Evolutionary conservation across 805 yeast species (phyloP), one percentile per base, ranked within the genome.

Genomic region (Hanseniaspora occidentalis): DNA sequence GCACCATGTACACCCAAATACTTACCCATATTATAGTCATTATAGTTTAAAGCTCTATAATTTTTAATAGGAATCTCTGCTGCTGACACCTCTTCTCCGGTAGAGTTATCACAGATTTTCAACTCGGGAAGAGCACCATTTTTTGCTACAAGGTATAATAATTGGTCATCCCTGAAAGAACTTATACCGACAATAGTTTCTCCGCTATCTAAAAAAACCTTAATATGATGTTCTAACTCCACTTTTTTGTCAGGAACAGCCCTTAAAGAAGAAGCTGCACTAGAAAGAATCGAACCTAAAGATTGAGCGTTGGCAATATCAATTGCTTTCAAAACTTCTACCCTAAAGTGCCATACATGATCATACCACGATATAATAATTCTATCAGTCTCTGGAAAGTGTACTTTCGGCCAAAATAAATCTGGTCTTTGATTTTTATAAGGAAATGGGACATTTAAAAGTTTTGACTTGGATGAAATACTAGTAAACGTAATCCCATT

Each of bases 341-440:
- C 59, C 44, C 76, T 67, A 27, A 85, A 60, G 17, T 70, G 62
- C 94, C 95, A 88, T 2, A 89, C 65, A 46, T 77, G 71, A 45
- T 75, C 69, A 2, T 76, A 82, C 97, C 97, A 92, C 0, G 88
- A 94, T 20, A 92, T 69, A 1, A 83, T 58, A 9, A 85, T 63
- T 45, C 83, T 58, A 52, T 79, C 81, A 2, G 69, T 60, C 49
- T 79, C 94, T 0, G 79, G 75, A 40, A 69, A 68, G 42, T 74
- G 75, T 3, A 83, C 70, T 37, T 82, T 70, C 0, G 97, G 96
- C 77, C 92, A 78, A 50, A 80, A 84, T 27, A 88, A 58, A 47
- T 85, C 96, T 2, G 94, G 77, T 18, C 88, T 64, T 17, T 50
- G 42, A 66, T 78, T 50, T 61, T 60, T 63, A 31, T 67, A 54